Conservation (phyloP, 306 rosid species). For the Citrullus amarus region DNA sequence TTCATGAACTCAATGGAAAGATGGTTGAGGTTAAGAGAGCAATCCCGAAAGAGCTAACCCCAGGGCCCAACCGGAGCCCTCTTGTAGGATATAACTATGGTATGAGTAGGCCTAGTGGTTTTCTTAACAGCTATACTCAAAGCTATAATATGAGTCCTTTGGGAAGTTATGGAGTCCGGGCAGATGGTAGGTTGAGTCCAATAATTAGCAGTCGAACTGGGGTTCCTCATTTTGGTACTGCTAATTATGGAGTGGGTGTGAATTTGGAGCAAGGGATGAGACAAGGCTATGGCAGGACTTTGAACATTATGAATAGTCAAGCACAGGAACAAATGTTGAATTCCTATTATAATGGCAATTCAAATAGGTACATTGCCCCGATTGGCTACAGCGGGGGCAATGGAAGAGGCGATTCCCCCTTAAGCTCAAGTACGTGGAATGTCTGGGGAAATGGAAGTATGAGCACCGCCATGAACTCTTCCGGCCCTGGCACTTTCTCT, state of each 20-base stretch:
- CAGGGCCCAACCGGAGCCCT: constrained; percentile 68
- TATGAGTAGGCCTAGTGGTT: constrained; percentile 50
- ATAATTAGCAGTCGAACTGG: constrained; percentile 60
- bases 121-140: constrained; percentile 57
- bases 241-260: constrained; percentile 66
- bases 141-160: constrained; percentile 67
- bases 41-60: constrained; percentile 80
- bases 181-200: constrained; percentile 80
- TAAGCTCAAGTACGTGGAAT: constrained; percentile 63
- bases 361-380: constrained; percentile 60
- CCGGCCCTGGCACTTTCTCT: constrained; percentile 40
- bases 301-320: constrained; percentile 52
- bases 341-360: constrained; percentile 53
- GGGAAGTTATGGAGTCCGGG: constrained; percentile 78
- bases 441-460: constrained; percentile 78
- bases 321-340: constrained; percentile 67
- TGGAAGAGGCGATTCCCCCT: constrained; percentile 55
- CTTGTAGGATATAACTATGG: constrained; percentile 56
- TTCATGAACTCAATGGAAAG: constrained; percentile 85
- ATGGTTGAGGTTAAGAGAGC: constrained; percentile 97
- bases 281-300: constrained; percentile 52
- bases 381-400: constrained; percentile 51
- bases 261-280: constrained; percentile 69
- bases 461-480: constrained; percentile 31
- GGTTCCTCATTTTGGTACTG: constrained; percentile 53